Evolutionary conservation across 2,329 filamentous ascomycete genomes (phyloP), one percentile per base, ranked within the genome.

Genomic region (Fusarium marasasianum): DNA sequence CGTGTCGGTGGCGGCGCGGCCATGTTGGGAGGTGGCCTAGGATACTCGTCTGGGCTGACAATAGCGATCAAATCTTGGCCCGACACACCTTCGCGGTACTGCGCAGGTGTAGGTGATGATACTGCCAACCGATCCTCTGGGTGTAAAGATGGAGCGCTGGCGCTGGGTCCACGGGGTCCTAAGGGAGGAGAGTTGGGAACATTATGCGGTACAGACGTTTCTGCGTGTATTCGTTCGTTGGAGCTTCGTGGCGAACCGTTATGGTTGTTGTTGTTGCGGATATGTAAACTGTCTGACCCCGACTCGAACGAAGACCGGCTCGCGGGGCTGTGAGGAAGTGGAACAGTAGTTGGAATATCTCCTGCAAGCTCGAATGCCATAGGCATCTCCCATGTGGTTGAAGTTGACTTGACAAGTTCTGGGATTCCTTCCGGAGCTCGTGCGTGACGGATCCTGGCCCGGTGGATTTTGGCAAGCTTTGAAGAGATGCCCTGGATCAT

Each of bases 401-500:
- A 85, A 58, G 76, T 81, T 15, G 84, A 82, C 71, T 86, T 84
- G 68, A 85, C 76, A 63, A 86, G 79, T 48, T 87, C 84, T 1
- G 87, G 84, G 9, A 86, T 80, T 29, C 81, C 81, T 55, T 80
- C 79, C 18, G 85, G 73, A 31, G 84, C 78, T 31, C 86, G 85
- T 41, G 92, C 91, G 81, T 90, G 90, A 63, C 94, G 88, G 65
- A 88, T 83, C 81, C 94, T 94, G 72, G 93, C 93, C 69, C 91
- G 89, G 78, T 95, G 87, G 72, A 98, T 95, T 82, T 94, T 94
- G 70, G 93, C 94, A 76, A 98, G 86, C 82, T 96, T 97, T 14
- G 90, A 88, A 1, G 96, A 92, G 1, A 95, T 91, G 63, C 92
- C 90, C 60, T 93, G 86, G 12, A 94, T 94, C 88, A 94, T 93